A percentile compares a stretch with the other conserved stretches of the same genome.
Conservation (phyloP, 163 green algal species). For the Chlamydomonas reinhardtii region DNA sequence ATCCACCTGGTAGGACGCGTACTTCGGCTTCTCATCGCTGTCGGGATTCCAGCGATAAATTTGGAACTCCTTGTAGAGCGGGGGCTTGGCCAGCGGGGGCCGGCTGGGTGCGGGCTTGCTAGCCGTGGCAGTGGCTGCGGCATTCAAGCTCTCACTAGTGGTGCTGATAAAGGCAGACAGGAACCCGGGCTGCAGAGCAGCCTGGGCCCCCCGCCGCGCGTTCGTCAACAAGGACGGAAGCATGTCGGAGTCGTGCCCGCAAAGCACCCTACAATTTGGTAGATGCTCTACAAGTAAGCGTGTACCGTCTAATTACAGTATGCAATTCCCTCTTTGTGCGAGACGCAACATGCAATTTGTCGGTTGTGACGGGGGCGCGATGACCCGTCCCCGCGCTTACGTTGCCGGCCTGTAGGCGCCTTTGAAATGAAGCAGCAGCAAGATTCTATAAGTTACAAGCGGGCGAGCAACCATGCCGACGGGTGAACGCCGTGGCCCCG, state of each 20-base stretch:
- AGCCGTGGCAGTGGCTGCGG: slow-evolving; percentile 5
- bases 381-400: too few relatives aligned
- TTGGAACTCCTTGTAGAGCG: slow-evolving; percentile 76
- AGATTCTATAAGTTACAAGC: too few relatives aligned
- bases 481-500: too few relatives aligned
- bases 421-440: too few relatives aligned
- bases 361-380: too few relatives aligned
- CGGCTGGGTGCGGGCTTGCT: not conserved
- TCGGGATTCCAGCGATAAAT: slow-evolving; percentile 90
- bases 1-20: slow-evolving; percentile 94
- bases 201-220: not conserved
- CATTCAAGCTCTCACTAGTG: slow-evolving; percentile 13
- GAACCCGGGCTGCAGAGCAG: slow-evolving; percentile 4
- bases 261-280: too few relatives aligned
- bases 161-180: slow-evolving; percentile 32
- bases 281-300: too few relatives aligned
- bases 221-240: not conserved
- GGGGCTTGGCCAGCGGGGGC: slow-evolving; percentile 44
- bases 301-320: too few relatives aligned
- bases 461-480: too few relatives aligned
- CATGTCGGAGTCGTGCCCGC: not conserved
- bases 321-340: too few relatives aligned
- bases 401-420: too few relatives aligned
- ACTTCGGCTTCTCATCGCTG: slow-evolving; percentile 81
- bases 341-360: too few relatives aligned